Evolutionary conservation across 805 yeast genomes (phyloP).

Genomic region (Wickerhamiella dianesei): DNA sequence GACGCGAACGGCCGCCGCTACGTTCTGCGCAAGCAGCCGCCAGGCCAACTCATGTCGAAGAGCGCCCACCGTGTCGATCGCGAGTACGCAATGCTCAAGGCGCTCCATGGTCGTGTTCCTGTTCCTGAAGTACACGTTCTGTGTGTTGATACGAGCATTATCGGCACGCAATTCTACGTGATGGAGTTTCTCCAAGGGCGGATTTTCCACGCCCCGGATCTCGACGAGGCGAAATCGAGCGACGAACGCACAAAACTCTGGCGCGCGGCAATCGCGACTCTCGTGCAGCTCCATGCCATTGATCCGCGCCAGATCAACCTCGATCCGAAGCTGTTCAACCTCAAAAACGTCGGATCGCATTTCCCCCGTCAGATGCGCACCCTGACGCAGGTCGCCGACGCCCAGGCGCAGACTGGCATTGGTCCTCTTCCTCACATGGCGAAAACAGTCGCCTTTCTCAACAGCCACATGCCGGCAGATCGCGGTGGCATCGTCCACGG

Average conservation of each 20-base stretch:
- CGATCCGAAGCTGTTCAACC: constrained; percentile 20
- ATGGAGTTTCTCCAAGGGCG: constrained; percentile 49
- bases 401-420: constrained; percentile 28
- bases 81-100: constrained; percentile 39
- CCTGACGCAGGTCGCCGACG: constrained; percentile 30
- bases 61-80: constrained; percentile 53
- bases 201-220: constrained; percentile 40
- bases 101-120: constrained; percentile 33
- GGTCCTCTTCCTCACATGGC: constrained; percentile 37
- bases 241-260: constrained; percentile 28
- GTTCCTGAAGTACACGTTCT: constrained; percentile 40
- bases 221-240: constrained; percentile 26
- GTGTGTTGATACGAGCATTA: constrained; percentile 42
- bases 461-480: constrained; percentile 34
- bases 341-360: constrained; percentile 23
- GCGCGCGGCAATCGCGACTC: constrained; percentile 36
- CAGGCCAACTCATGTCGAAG: constrained; percentile 35
- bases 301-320: constrained; percentile 32
- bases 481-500: constrained; percentile 44
- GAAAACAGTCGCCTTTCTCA: constrained; percentile 31
- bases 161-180: constrained; percentile 45
- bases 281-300: constrained; percentile 37
- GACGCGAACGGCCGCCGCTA: constrained; percentile 30
- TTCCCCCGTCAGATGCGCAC: constrained; percentile 43
- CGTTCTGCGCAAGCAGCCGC: constrained; percentile 47